A percentile compares a stretch with the other conserved stretches of the same genome.
Evolutionary conservation across 2,329 filamentous ascomycete genomes (phyloP).

Genomic region (Diplodia seriata): DNA sequence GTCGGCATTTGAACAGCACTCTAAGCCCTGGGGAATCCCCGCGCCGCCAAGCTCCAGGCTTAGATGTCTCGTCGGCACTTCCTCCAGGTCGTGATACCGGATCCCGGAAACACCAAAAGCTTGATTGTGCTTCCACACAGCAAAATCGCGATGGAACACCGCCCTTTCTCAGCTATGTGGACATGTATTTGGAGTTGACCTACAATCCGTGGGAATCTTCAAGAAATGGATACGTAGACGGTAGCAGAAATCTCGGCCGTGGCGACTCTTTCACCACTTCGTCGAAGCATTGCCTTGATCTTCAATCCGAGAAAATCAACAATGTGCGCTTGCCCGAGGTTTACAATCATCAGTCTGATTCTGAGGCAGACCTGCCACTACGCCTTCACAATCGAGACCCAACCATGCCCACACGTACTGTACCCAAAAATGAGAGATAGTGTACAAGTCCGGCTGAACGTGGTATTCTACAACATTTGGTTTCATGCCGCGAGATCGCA

Average conservation of each 20-base stretch:
- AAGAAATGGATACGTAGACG: too few relatives aligned
- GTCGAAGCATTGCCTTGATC: background rate
- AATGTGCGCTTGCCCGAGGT: background rate
- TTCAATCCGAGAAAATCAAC: background rate
- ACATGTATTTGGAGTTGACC: slow-evolving; percentile 15
- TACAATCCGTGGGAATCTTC: slow-evolving; percentile 15
- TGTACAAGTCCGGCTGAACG: background rate
- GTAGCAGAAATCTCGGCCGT: too few relatives aligned
- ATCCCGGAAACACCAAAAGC: background rate
- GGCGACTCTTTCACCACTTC: background rate
- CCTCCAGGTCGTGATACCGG: background rate
- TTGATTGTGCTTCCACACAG: background rate
- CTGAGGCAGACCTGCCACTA: background rate
- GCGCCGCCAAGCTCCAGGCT: background rate
- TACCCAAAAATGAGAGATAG: background rate
- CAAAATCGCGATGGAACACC: too few relatives aligned
- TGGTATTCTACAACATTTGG: too few relatives aligned
- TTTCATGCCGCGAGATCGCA: background rate
- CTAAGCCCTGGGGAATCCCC: too few relatives aligned
- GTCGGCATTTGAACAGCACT: background rate
- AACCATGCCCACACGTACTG: background rate
- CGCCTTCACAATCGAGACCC: background rate
- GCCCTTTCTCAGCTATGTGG: background rate
- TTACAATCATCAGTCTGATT: background rate
- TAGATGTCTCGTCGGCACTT: background rate